Evolutionary conservation across 148 eudicot species (phyloP), one percentile per base, ranked within the genome.

Genomic region (Nyssa sinensis): DNA sequence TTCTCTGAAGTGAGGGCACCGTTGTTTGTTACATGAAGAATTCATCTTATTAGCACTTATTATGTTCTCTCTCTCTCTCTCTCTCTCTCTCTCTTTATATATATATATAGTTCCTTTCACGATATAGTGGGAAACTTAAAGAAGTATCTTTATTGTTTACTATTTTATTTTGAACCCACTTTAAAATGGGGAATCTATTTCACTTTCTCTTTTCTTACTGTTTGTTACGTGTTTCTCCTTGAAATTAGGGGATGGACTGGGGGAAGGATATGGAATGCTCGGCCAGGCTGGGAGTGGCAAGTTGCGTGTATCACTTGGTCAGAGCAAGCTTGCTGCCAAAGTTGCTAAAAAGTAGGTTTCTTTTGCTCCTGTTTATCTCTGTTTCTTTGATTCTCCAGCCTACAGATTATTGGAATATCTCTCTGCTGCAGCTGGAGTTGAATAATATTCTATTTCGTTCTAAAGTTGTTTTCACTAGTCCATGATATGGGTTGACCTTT

Each of bases 191-290:
- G 34, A 58, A 51, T 44, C 35, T 47, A 62, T 62, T 69, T 16
- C 24, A 29, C 24, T 37, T 57, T 35, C 62, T 14, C 17, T 51
- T 55, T 72, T 21, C 37, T 37, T 34, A 24, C 21, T 28, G 21
- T 39, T 64, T 67, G 21, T 5, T 55, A 49, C 32, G 16, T 71
- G 59, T 49, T 72, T 17, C 55, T 80, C 67, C 44, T 70, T 71
- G 21, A 34, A 33, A 37, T 74, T 67, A 95, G 99, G 99, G 70
- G 99, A 95, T 84, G 99, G 99, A 39, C 81, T 95, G 66, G 99
- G 99, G 59, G 99, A 92, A 83, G 99, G 99, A 65, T 95, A 95
- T 81, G 98, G 98, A 31, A 95, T 95, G 98, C 97, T 95, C 66
- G 98, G 98, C 71, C 98, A 95, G 79, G 96, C 98, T 70, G 97